These are phyloP conservation scores for Taiwanofungus camphoratus DNA, from an alignment of 1,284 basidiomycete species.

Conservation along the genomic window DNA sequence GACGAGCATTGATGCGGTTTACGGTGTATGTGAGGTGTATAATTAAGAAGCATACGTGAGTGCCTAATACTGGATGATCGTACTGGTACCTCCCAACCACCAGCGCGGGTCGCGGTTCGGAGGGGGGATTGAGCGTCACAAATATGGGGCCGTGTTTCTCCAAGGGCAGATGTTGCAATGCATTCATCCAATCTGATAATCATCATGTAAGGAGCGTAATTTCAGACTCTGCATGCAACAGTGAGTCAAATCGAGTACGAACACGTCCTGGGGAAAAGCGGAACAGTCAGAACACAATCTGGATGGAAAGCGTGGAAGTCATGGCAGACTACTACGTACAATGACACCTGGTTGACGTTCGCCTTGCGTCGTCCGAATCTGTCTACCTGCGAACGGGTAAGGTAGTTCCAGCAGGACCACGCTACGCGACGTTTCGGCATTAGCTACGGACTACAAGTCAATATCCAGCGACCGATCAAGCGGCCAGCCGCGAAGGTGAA, in stretches of 20 bases:
- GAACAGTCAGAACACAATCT: slow-evolving; percentile 2
- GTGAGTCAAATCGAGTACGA: not conserved
- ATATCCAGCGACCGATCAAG: not conserved
- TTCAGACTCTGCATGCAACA: not conserved
- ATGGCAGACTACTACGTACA: too few species aligned
- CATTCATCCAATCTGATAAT: slow-evolving; percentile 65
- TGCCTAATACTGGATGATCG: slow-evolving; percentile 61
- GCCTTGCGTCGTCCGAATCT: slow-evolving; percentile 33
- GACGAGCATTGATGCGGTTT: slow-evolving; percentile 4
- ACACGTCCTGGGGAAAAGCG: slow-evolving; percentile 13
- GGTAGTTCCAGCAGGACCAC: slow-evolving; percentile 76
- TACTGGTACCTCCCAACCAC: slow-evolving; percentile 53
- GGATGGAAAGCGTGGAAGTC: not conserved
- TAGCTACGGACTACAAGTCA: slow-evolving; percentile 34
- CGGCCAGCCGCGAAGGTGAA: not conserved
- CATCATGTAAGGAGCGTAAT: slow-evolving; percentile 26
- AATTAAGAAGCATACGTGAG: slow-evolving; percentile 30
- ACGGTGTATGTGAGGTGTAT: slow-evolving; percentile 6
- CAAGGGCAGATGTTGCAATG: slow-evolving; percentile 62
- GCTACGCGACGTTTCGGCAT: slow-evolving; percentile 59
- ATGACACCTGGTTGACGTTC: slow-evolving; percentile 55
- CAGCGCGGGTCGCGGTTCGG: slow-evolving; percentile 44
- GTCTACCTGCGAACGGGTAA: slow-evolving; percentile 45
- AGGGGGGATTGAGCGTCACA: slow-evolving; percentile 69
- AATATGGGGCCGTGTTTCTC: slow-evolving; percentile 58